These are phyloP conservation scores for Xerocomellus chrysenteron DNA, from an alignment of 768 basidiomycete genomes.

Conservation along the genomic window DNA sequence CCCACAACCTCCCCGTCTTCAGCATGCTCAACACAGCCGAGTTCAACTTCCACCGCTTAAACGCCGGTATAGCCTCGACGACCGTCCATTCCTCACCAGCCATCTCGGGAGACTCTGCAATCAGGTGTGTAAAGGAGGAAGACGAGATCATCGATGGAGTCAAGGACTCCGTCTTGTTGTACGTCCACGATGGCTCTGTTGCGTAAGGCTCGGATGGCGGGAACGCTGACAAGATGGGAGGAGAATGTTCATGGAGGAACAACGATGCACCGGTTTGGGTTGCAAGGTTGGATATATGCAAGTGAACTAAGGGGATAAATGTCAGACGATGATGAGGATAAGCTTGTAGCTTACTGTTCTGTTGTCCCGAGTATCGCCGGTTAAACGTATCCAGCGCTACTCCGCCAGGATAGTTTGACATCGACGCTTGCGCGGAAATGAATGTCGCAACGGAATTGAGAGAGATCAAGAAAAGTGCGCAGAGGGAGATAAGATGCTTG, in stretches of 20 bases:
- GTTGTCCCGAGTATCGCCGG: slow-evolving; percentile 37
- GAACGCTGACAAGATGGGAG: slow-evolving; percentile 40
- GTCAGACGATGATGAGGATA: neutral
- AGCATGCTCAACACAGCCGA: slow-evolving; percentile 13
- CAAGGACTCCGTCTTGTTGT: slow-evolving; percentile 81
- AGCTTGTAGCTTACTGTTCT: slow-evolving; percentile 27
- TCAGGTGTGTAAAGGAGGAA: slow-evolving; percentile 58
- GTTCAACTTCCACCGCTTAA: slow-evolving; percentile 39
- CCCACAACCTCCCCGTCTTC: slow-evolving; percentile 21
- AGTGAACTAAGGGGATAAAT: slow-evolving; percentile 43
- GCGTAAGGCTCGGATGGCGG: slow-evolving; percentile 10
- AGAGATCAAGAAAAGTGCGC: slow-evolving; percentile 46
- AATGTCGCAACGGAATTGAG: slow-evolving; percentile 54
- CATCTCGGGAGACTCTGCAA: slow-evolving; percentile 46
- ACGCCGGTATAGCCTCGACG: slow-evolving; percentile 45
- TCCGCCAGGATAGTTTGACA: slow-evolving; percentile 89
- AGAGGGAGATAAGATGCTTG: slow-evolving; percentile 46
- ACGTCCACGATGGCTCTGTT: slow-evolving; percentile 48
- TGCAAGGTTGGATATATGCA: slow-evolving; percentile 83
- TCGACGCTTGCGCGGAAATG: slow-evolving; percentile 57
- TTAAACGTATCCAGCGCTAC: slow-evolving; percentile 67
- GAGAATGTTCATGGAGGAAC: slow-evolving; percentile 70
- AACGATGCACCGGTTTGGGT: slow-evolving; percentile 90
- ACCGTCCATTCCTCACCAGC: slow-evolving; percentile 40
- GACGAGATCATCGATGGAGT: slow-evolving; percentile 41